These are phyloP conservation scores for Letharia columbiana DNA, from an alignment of 495 filamentous ascomycete species.

Conservation along the genomic window DNA sequence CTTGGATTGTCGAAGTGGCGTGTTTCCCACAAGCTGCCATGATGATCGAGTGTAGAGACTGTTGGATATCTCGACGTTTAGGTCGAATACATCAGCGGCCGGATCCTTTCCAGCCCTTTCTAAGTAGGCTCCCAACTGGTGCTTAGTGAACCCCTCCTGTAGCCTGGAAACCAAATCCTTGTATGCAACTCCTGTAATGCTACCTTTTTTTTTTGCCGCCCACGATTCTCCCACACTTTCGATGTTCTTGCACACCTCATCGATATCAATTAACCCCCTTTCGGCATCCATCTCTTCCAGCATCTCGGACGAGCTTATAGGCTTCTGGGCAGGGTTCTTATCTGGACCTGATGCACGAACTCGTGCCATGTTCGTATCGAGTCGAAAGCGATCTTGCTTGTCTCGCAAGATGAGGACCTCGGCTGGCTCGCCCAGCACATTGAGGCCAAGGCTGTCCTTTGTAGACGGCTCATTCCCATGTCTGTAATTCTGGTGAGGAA, in stretches of 20 bases:
- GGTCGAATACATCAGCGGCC: conserved; percentile 8
- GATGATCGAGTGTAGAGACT: conserved; percentile 16
- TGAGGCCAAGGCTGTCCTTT: conserved; percentile 27
- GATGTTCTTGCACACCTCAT: conserved; percentile 19
- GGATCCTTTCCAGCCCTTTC: background rate
- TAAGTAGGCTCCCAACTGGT: conserved; percentile 19
- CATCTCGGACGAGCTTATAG: conserved; percentile 19
- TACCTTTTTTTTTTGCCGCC: background rate
- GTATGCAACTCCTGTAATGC: conserved; percentile 7
- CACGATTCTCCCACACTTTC: conserved; percentile 16
- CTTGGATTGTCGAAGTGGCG: background rate
- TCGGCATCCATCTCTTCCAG: conserved; percentile 20
- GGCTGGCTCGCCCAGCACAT: conserved; percentile 35
- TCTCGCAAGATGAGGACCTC: conserved; percentile 36
- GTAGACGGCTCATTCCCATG: background rate
- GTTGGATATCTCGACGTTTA: conserved; percentile 3
- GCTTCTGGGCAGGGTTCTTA: background rate
- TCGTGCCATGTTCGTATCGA: background rate
- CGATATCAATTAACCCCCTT: conserved; percentile 17
- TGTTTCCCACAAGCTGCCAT: conserved; percentile 12
- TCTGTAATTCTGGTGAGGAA: background rate
- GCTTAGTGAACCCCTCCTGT: conserved; percentile 18
- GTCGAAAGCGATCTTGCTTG: background rate
- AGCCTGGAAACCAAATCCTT: conserved; percentile 14
- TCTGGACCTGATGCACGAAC: conserved; percentile 2